phyloP scores from a whole-genome alignment of 2,329 filamentous ascomycete species.

The Myriosclerotinia scirpicola region DNA sequence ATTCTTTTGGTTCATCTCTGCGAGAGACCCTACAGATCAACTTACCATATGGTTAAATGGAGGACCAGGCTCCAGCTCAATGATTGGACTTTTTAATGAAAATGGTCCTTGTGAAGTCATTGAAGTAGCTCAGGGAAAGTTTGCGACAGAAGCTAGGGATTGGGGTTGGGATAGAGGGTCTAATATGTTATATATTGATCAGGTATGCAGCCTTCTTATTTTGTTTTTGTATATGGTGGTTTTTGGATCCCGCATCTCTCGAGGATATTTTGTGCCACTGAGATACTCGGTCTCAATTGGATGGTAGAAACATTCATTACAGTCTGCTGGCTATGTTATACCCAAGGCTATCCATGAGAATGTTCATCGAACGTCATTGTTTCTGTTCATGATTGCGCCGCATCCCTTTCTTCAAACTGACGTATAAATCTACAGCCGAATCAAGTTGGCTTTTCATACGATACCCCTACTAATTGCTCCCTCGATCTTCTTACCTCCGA shows the following conservation, averaged over 20 bases:
- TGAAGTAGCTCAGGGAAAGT: constrained; percentile 48
- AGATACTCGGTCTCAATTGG: constrained; percentile 46
- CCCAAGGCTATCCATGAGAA: not conserved
- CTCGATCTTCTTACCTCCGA: constrained; percentile 48
- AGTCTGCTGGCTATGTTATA: not conserved
- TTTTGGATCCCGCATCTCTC: constrained; percentile 3
- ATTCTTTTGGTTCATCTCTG: constrained; percentile 51
- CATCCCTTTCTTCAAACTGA: constrained; percentile 25
- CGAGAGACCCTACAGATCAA: constrained; percentile 48
- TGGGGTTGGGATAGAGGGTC: constrained; percentile 66
- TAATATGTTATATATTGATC: constrained; percentile 56
- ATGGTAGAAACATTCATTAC: too few species aligned
- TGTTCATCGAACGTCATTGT: not conserved
- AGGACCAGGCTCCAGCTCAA: constrained; percentile 63
- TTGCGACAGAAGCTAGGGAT: constrained; percentile 56
- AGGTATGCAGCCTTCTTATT: constrained; percentile 42
- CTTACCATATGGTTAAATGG: constrained; percentile 67
- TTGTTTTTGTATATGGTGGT: constrained; percentile 3
- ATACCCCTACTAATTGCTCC: constrained; percentile 61
- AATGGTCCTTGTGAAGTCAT: constrained; percentile 56
- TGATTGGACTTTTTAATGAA: constrained; percentile 64
- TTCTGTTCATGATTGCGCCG: not conserved
- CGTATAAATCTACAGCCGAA: constrained; percentile 56
- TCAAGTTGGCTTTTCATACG: constrained; percentile 69
- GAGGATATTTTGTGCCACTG: constrained; percentile 44